A percentile compares a stretch with the other conserved stretches of the same genome.
phyloP scores from a whole-genome alignment of 306 rosid species.

The Lathyrus sativus region DNA sequence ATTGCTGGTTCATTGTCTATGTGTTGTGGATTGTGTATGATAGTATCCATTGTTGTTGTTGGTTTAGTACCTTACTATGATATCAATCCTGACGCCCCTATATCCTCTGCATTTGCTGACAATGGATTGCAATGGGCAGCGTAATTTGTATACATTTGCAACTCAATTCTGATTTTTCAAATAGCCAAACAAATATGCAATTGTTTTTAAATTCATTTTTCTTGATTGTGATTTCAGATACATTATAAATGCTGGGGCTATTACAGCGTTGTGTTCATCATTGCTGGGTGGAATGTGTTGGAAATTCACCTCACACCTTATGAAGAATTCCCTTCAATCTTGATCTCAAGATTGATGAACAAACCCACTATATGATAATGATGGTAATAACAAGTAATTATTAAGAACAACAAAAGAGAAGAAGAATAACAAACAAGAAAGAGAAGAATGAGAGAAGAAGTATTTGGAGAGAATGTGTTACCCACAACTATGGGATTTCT shows the following conservation, averaged over 20 bases:
- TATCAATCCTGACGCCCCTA: constrained; percentile 86
- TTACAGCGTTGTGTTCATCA: constrained; percentile 82
- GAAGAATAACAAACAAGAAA: no score
- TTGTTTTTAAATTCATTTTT: constrained; percentile 6
- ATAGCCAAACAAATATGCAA: neutral
- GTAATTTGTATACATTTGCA: constrained; percentile 54
- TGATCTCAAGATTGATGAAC: no score
- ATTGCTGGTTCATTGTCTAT: constrained; percentile 71
- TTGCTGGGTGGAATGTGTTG: constrained; percentile 90
- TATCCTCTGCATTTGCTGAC: constrained; percentile 81
- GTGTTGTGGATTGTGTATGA: constrained; percentile 86
- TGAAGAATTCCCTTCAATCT: no score
- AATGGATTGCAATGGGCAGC: constrained; percentile 96
- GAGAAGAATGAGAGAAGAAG: no score
- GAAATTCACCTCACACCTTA: no score
- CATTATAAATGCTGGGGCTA: constrained; percentile 75
- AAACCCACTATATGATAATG: no score
- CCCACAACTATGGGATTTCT: no score
- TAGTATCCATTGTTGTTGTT: constrained; percentile 78
- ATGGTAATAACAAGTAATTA: no score
- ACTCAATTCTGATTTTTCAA: neutral
- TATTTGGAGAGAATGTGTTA: no score
- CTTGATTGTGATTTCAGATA: constrained; percentile 59
- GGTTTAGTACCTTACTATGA: constrained; percentile 91
- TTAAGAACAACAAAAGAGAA: no score